Percentiles rank a stretch among this genome's conserved stretches.
Evolutionary conservation across 441 rosid species (phyloP).

Genomic region (Flueggea neowawraea): DNA sequence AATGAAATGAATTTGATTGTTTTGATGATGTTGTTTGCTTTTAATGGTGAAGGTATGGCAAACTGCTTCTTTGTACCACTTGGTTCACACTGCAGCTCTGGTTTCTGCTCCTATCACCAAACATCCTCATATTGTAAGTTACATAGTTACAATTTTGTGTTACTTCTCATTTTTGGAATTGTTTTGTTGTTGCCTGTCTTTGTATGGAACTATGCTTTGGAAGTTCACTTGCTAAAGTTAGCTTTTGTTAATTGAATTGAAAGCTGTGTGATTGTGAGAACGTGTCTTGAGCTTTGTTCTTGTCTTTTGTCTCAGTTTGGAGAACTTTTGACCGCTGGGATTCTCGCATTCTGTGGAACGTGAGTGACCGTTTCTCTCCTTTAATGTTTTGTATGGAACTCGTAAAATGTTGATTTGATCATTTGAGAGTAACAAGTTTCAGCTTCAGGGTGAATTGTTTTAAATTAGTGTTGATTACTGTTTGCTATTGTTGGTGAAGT

Average conservation of each 20-base stretch:
- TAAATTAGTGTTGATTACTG: too few relatives aligned
- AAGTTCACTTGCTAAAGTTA: too few relatives aligned
- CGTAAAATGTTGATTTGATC: too few relatives aligned
- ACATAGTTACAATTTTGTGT: neutral
- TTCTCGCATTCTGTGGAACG: slow-evolving; percentile 83
- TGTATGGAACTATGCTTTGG: too few relatives aligned
- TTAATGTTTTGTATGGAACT: neutral
- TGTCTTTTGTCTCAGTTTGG: slow-evolving; percentile 59
- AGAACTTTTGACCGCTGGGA: slow-evolving; percentile 82
- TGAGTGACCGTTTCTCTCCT: slow-evolving; percentile 42
- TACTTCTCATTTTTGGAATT: too few relatives aligned
- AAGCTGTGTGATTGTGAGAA: neutral
- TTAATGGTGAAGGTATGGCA: slow-evolving; percentile 67
- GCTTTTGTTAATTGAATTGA: too few relatives aligned
- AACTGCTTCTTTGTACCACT: slow-evolving; percentile 87
- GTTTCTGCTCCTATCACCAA: slow-evolving; percentile 77
- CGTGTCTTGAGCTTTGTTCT: neutral
- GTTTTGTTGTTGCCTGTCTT: too few relatives aligned
- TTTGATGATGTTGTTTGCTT: too few relatives aligned
- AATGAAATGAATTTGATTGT: slow-evolving; percentile 32
- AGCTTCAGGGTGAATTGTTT: too few relatives aligned
- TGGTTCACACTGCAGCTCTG: slow-evolving; percentile 92
- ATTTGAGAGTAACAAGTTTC: too few relatives aligned
- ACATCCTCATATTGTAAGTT: slow-evolving; percentile 61
- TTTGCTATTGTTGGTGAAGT: too few relatives aligned